A percentile compares a stretch with the other conserved stretches of the same genome.
These are phyloP conservation scores for Plasmodium gallinaceum DNA, from an alignment of 169 alveolate species.

Conservation along the genomic window DNA sequence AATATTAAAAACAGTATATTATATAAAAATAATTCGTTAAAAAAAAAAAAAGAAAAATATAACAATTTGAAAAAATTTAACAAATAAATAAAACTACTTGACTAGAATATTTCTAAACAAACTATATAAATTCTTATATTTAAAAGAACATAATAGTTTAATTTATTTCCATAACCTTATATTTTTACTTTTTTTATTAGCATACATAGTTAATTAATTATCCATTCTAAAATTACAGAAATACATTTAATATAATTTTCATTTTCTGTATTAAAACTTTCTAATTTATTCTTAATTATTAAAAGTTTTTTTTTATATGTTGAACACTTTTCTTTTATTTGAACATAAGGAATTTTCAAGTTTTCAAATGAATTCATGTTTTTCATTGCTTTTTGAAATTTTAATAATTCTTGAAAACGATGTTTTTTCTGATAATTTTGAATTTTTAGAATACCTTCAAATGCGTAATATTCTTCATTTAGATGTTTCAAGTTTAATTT, in stretches of 20 bases:
- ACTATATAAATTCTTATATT: neutral
- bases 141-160: neutral
- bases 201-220: conserved; percentile 12
- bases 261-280: conserved; percentile 6
- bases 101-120: neutral
- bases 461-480: conserved; percentile 21
- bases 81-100: too few species aligned
- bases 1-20: too few species aligned
- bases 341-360: conserved; percentile 22
- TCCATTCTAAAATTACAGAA: conserved; percentile 49
- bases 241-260: conserved; percentile 24
- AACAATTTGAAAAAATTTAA: too few species aligned
- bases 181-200: neutral
- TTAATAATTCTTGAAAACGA: conserved; percentile 68
- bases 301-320: conserved; percentile 33
- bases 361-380: conserved; percentile 5
- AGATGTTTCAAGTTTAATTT: neutral
- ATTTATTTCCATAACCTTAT: neutral
- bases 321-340: conserved; percentile 37
- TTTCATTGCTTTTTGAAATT: conserved; percentile 73
- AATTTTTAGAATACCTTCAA: conserved; percentile 34
- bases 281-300: conserved; percentile 23
- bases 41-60: too few species aligned
- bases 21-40: too few species aligned
- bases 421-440: conserved; percentile 61